Percentiles rank a stretch among this genome's conserved stretches.
Evolutionary conservation across 2,329 filamentous ascomycete species (phyloP).

Genomic region (Botryosphaeria dothidea): DNA sequence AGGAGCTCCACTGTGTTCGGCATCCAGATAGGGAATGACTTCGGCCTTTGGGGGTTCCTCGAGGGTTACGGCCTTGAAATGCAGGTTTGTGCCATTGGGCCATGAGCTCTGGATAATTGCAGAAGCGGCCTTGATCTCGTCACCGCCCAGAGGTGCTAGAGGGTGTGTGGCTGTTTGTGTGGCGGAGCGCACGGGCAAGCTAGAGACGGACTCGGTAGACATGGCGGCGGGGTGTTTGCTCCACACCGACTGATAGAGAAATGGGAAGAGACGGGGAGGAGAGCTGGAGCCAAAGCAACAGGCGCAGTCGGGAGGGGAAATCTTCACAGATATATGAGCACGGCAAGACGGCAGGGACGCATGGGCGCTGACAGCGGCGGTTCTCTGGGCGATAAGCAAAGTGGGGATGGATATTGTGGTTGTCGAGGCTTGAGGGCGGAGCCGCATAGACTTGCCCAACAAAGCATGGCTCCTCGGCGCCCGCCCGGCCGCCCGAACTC

Average conservation of each 20-base stretch:
- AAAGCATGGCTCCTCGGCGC: neutral
- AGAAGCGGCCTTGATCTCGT: conserved; percentile 57
- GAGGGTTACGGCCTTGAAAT: conserved; percentile 69
- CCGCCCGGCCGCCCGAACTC: neutral
- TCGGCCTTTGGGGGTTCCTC: conserved; percentile 65
- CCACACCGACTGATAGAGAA: neutral
- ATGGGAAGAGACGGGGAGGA: neutral
- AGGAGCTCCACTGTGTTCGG: conserved; percentile 56
- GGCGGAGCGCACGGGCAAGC: conserved; percentile 2
- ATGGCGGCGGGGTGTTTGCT: neutral
- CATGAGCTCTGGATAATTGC: conserved; percentile 54
- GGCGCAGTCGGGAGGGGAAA: neutral
- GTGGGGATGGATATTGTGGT: conserved; percentile 16
- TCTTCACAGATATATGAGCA: neutral
- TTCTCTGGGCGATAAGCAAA: conserved; percentile 18
- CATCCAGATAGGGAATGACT: conserved; percentile 62
- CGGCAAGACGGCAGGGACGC: neutral
- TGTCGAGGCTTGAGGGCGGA: conserved; percentile 8
- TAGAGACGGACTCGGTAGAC: conserved; percentile 11
- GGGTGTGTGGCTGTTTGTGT: conserved; percentile 47
- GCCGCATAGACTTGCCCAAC: conserved; percentile 10
- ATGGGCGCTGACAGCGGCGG: neutral
- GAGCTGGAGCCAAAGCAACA: neutral
- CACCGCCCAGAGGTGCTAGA: conserved; percentile 59
- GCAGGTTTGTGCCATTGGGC: conserved; percentile 56